Base-by-base conservation (phyloP, 805 yeast genomes). In the Kodamaea fukazawae region DNA sequence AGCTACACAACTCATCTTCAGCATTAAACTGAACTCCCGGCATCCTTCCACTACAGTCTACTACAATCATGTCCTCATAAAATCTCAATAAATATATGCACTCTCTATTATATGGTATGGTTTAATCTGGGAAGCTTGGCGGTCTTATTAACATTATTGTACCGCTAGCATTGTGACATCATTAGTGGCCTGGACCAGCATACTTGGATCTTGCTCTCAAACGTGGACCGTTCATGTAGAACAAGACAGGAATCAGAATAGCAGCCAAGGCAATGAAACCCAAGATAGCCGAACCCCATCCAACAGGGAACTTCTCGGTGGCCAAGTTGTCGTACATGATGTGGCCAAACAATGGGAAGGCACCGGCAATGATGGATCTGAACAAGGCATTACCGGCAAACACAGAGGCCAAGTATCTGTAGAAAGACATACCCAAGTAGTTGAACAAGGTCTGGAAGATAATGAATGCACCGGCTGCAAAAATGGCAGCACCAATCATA, bases 321-420 rank as follows among this genome's bases (percentile, higher is more conserved):
- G 71, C 72, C 40, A 76, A 60, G 48, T 76, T 72, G 40, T 65
- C 60, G 54, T 73, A 84, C 76, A 84, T 70, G 26, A 76, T 75
- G 29, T 67, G 54, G 4, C 85, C 83, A 57, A 84, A 82, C 38
- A 84, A 65, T 29, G 86, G 85, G 65, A 80, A 80, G 2, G 71
- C 75, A 45, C 78, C 76, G 1, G 81, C 85, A 47, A 73, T 69
- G 2, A 59, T 58, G 4, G 77, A 64, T 40, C 85, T 70, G 44
- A 70, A 66, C 17, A 79, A 58, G 29, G 65, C 74, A 50, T 77
- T 78, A 29, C 79, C 76, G 4, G 83, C 83, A 56, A 73, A 77
- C 2, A 75, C 83, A 1, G 83, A 76, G 2, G 82, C 82, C 45
- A 75, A 46, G 52, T 70, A 73, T 40, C 73, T 58, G 27, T 69